phyloP scores from a whole-genome alignment of 371 early-diverging fungal genomes.

The Phascolomyces articulosus region DNA sequence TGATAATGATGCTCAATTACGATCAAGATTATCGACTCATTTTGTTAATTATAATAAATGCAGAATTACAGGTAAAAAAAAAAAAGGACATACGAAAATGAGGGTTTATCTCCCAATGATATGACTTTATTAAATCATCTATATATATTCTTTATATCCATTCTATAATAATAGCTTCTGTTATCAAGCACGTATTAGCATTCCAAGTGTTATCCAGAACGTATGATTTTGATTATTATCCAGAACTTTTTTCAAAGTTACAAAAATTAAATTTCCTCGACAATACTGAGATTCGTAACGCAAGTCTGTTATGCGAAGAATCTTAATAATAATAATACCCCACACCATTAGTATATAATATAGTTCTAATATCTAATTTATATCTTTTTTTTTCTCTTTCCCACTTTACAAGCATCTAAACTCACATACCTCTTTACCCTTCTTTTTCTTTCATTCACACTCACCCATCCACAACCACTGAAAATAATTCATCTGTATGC shows the following conservation, averaged over 20 bases:
- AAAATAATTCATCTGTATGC: too few relatives aligned
- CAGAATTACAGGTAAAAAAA: slow-evolving; percentile 48
- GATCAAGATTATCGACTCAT: slow-evolving; percentile 27
- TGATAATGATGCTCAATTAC: slow-evolving; percentile 26
- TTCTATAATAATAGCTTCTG: slow-evolving; percentile 39
- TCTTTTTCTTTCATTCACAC: too few relatives aligned
- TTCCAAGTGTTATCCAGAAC: slow-evolving; percentile 59
- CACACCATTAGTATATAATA: too few relatives aligned
- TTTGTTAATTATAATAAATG: slow-evolving; percentile 71
- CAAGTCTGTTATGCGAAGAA: slow-evolving; percentile 48
- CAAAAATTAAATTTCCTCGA: slow-evolving; percentile 37
- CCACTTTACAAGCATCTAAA: too few relatives aligned
- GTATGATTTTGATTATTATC: slow-evolving; percentile 45
- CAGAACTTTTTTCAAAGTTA: slow-evolving; percentile 25
- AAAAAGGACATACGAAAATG: not conserved
- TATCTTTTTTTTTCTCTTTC: too few relatives aligned
- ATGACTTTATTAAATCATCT: too few relatives aligned
- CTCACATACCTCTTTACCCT: too few relatives aligned
- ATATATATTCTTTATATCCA: too few relatives aligned
- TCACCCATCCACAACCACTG: too few relatives aligned
- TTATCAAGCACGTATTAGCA: slow-evolving; percentile 64
- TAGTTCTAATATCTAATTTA: too few relatives aligned
- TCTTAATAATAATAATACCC: too few relatives aligned
- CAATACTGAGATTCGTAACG: slow-evolving; percentile 41
- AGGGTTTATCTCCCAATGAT: not conserved